Conservation (phyloP, 2,329 filamentous ascomycete genomes). For the Colletotrichum ledebouriae region DNA sequence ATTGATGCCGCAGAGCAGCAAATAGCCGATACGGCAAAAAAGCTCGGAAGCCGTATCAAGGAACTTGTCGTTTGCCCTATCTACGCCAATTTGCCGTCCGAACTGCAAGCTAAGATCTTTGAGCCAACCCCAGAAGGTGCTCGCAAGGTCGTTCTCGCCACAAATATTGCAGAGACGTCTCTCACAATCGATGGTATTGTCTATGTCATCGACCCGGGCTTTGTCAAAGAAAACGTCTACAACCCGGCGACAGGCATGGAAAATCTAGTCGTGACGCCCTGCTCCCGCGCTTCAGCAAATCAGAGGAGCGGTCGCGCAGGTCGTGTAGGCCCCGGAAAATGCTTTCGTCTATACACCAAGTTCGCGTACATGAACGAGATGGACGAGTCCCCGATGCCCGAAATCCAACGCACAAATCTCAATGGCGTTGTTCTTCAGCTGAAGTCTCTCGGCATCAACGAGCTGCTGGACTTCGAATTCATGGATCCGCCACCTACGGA, state of each 20-base stretch:
- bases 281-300: conserved; percentile 91
- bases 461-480: conserved; percentile 94
- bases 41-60: conserved; percentile 85
- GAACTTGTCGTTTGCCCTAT: conserved; percentile 94
- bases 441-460: conserved; percentile 91
- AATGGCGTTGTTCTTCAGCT: conserved; percentile 86
- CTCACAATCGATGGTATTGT: conserved; percentile 96
- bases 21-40: conserved; percentile 86
- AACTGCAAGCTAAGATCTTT: conserved; percentile 93
- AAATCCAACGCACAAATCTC: conserved; percentile 92
- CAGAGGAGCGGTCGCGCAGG: conserved; percentile 94
- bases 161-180: conserved; percentile 97
- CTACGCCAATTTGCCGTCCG: conserved; percentile 92
- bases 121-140: conserved; percentile 88
- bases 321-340: conserved; percentile 91
- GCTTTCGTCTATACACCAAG: conserved; percentile 93
- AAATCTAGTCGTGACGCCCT: conserved; percentile 89
- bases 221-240: conserved; percentile 95
- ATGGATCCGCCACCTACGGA: conserved; percentile 94
- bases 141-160: conserved; percentile 92
- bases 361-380: conserved; percentile 96
- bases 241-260: conserved; percentile 94
- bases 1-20: conserved; percentile 90
- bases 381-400: conserved; percentile 90
- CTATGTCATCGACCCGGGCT: conserved; percentile 95